A percentile compares a stretch with the other conserved stretches of the same genome.
These are phyloP conservation scores for Malassezia vespertilionis DNA, from an alignment of 1,284 basidiomycete genomes.

Conservation along the genomic window DNA sequence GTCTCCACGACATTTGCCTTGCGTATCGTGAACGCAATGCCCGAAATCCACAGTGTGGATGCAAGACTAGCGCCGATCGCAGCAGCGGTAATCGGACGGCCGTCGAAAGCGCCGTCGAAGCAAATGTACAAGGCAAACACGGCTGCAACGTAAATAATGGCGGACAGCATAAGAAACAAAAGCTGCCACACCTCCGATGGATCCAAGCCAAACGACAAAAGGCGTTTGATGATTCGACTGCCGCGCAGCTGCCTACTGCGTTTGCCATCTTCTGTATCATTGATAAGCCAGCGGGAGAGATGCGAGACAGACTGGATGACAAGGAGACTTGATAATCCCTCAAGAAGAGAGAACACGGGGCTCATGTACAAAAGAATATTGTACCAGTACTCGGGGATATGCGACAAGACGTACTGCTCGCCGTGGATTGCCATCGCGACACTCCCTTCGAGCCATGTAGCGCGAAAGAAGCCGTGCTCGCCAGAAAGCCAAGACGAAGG, in stretches of 20 bases:
- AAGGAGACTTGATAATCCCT: slow-evolving; percentile 41
- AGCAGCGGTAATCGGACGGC: slow-evolving; percentile 31
- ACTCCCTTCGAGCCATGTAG: not conserved
- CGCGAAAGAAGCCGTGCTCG: not conserved
- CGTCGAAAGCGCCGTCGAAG: slow-evolving; percentile 37
- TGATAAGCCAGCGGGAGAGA: slow-evolving; percentile 52
- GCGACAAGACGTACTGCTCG: slow-evolving; percentile 27
- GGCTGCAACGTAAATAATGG: slow-evolving; percentile 39
- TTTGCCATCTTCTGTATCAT: slow-evolving; percentile 57
- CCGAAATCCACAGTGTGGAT: slow-evolving; percentile 41
- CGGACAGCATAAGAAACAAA: slow-evolving; percentile 38
- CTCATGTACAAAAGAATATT: slow-evolving; percentile 33
- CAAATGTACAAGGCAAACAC: slow-evolving; percentile 36
- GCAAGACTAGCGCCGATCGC: slow-evolving; percentile 39
- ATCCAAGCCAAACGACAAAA: slow-evolving; percentile 33
- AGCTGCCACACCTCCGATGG: slow-evolving; percentile 43
- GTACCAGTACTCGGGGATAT: slow-evolving; percentile 40
- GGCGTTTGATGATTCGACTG: slow-evolving; percentile 24
- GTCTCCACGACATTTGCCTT: slow-evolving; percentile 47
- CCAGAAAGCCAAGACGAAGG: not conserved
- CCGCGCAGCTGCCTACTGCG: slow-evolving; percentile 17
- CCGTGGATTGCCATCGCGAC: slow-evolving; percentile 13
- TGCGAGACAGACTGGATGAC: slow-evolving; percentile 41
- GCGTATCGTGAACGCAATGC: slow-evolving; percentile 41
- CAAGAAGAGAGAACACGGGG: slow-evolving; percentile 42